Conservation (phyloP, 768 basidiomycete genomes). For the Podaxis sp. region DNA sequence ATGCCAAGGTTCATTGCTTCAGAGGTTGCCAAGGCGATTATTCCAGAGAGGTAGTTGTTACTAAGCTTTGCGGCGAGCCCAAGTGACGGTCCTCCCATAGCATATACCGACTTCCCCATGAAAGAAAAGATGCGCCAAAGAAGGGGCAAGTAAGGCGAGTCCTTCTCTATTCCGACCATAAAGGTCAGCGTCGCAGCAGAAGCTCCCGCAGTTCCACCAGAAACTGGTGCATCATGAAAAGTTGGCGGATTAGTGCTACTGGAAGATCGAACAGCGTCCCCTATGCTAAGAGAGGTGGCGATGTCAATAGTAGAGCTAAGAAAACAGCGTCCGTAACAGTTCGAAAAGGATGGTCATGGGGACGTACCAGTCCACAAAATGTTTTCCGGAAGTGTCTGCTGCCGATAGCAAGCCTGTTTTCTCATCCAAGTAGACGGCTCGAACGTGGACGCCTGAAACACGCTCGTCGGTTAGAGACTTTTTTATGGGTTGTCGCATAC, state of each 20-base stretch:
- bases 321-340: neutral
- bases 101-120: conserved; percentile 36
- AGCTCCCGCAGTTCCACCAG: conserved; percentile 40
- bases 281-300: conserved; percentile 32
- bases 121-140: conserved; percentile 30
- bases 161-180: conserved; percentile 35
- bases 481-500: conserved; percentile 12
- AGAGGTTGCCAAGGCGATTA: conserved; percentile 40
- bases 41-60: conserved; percentile 42
- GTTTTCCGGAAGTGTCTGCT: conserved; percentile 31
- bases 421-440: conserved; percentile 33
- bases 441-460: conserved; percentile 34
- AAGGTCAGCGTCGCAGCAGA: conserved; percentile 35
- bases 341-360: neutral
- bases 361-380: conserved; percentile 41
- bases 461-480: neutral
- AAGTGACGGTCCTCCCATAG: conserved; percentile 37
- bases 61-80: conserved; percentile 43
- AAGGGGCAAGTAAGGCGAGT: conserved; percentile 30
- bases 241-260: conserved; percentile 17
- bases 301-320: conserved; percentile 43
- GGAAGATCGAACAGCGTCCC: conserved; percentile 26
- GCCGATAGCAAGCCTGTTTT: conserved; percentile 34
- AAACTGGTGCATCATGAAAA: conserved; percentile 43
- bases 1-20: conserved; percentile 47